phyloP scores from a whole-genome alignment of 1,139 yeast genomes.

The Sugiyamaella japonica region DNA sequence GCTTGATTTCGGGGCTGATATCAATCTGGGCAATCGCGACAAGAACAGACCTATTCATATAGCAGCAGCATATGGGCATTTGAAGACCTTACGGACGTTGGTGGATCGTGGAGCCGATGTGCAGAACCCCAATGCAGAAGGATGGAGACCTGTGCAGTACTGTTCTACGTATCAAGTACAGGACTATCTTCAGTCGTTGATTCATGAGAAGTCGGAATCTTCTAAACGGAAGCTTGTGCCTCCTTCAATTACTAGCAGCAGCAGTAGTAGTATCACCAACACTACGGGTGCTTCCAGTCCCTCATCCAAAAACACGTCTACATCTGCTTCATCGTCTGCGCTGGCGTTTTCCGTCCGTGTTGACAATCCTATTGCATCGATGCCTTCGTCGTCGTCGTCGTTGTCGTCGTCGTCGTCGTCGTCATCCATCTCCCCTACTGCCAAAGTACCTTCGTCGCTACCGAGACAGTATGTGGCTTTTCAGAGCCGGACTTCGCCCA shows the following conservation, averaged over 20 bases:
- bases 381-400: background rate
- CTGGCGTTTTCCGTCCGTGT: background rate
- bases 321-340: conserved; percentile 10
- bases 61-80: conserved; percentile 74
- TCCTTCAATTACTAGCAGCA: background rate
- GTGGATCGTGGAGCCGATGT: conserved; percentile 54
- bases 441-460: conserved; percentile 12
- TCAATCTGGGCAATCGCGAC: conserved; percentile 48
- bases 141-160: conserved; percentile 63
- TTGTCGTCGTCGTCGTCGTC: too few species aligned
- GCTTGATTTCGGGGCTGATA: conserved; percentile 79
- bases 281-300: background rate
- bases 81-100: conserved; percentile 62
- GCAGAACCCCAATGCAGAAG: conserved; percentile 54
- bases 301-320: background rate
- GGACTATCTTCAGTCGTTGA: conserved; percentile 39
- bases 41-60: conserved; percentile 81
- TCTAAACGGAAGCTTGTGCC: conserved; percentile 11
- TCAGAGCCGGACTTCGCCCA: conserved; percentile 19
- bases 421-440: conserved; percentile 1
- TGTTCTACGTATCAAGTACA: conserved; percentile 41
- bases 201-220: conserved; percentile 31
- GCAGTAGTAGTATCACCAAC: background rate
- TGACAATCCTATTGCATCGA: background rate
- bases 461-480: conserved; percentile 21